These are phyloP conservation scores for Aureobasidium sp. DNA, from an alignment of 2,329 filamentous ascomycete species.

Conservation along the genomic window DNA sequence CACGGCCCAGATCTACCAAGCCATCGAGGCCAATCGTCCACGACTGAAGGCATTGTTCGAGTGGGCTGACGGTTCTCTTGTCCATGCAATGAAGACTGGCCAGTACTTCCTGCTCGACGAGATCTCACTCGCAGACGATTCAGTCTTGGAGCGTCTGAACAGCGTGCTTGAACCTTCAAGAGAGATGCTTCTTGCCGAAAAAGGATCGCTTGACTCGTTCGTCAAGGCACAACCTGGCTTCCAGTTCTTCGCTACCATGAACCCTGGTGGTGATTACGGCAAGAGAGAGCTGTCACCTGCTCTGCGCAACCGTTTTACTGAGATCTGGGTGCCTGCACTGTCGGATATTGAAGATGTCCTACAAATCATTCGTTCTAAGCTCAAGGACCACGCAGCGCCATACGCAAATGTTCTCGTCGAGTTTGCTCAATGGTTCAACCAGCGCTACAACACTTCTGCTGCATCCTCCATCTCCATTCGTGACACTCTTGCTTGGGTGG, in stretches of 20 bases:
- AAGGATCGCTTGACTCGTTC: slow-evolving; percentile 75
- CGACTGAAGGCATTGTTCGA: slow-evolving; percentile 84
- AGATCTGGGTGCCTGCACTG: slow-evolving; percentile 93
- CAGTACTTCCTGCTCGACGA: slow-evolving; percentile 93
- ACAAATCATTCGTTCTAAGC: slow-evolving; percentile 74
- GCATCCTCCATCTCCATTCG: slow-evolving; percentile 78
- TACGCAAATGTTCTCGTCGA: slow-evolving; percentile 65
- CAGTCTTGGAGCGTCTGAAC: slow-evolving; percentile 90
- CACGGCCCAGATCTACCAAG: slow-evolving; percentile 15
- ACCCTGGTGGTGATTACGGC: slow-evolving; percentile 94
- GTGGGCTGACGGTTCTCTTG: slow-evolving; percentile 89
- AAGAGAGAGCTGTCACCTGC: slow-evolving; percentile 96
- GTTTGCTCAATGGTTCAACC: slow-evolving; percentile 90
- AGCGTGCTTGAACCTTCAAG: slow-evolving; percentile 87
- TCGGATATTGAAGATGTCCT: slow-evolving; percentile 78
- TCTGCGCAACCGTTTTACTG: slow-evolving; percentile 90
- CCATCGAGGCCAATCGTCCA: slow-evolving; percentile 42
- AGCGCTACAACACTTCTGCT: slow-evolving; percentile 65
- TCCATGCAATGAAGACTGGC: slow-evolving; percentile 85
- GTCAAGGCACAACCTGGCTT: slow-evolving; percentile 71
- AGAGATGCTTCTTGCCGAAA: slow-evolving; percentile 84
- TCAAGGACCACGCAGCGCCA: slow-evolving; percentile 46
- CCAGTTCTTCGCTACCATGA: slow-evolving; percentile 98
- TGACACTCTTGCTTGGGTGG: slow-evolving; percentile 86
- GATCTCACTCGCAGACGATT: slow-evolving; percentile 95